phyloP scores from a whole-genome alignment of 2,329 filamentous ascomycete genomes.

The Cephalotrichum gorgonifer region DNA sequence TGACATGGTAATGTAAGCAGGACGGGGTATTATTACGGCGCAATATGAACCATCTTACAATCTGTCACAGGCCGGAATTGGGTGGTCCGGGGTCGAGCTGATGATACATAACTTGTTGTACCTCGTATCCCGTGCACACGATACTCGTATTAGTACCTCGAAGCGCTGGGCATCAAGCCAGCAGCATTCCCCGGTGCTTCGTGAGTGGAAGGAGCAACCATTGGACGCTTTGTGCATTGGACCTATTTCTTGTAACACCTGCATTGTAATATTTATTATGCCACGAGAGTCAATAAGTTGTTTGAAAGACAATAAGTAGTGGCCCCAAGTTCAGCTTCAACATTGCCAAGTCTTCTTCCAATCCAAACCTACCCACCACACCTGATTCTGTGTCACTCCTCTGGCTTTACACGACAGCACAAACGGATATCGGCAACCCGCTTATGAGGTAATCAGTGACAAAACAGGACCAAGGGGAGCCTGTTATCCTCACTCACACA shows the following conservation, averaged over 20 bases:
- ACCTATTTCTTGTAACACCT: too few species aligned
- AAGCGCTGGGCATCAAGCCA: neutral
- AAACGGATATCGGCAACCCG: neutral
- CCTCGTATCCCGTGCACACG: too few species aligned
- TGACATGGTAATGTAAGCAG: too few species aligned
- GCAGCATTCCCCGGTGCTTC: neutral
- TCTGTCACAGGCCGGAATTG: too few species aligned
- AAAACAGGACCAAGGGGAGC: neutral
- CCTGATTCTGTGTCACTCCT: neutral
- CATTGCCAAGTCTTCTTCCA: neutral
- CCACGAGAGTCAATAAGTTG: too few species aligned
- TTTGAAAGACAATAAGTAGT: too few species aligned
- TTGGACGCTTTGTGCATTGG: too few species aligned
- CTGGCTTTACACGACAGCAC: neutral
- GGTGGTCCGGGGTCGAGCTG: too few species aligned
- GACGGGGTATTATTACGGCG: too few species aligned
- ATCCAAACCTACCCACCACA: neutral
- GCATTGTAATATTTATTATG: too few species aligned
- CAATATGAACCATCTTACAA: too few species aligned
- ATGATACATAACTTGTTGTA: too few species aligned
- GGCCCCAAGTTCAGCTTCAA: neutral
- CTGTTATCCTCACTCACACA: neutral
- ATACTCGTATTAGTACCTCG: neutral
- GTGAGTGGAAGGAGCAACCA: neutral
- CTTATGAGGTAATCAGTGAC: neutral